Conservation (phyloP, 495 filamentous ascomycete genomes). For the Neurospora discreta region DNA sequence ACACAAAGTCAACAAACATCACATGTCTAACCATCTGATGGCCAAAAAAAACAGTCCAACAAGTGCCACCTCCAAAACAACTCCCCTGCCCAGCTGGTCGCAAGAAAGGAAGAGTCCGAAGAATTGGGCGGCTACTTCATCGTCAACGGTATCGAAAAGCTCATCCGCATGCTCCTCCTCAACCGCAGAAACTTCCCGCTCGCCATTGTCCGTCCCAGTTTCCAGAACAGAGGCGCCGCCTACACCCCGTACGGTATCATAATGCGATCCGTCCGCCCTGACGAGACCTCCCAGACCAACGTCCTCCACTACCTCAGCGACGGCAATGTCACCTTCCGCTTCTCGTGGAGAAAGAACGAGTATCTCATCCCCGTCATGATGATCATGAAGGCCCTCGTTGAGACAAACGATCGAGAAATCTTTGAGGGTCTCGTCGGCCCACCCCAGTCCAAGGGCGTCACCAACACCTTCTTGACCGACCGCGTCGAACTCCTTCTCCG, state of each 20-base stretch:
- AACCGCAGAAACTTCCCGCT: constrained; percentile 86
- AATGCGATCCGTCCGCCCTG: constrained; percentile 81
- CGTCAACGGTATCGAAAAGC: constrained; percentile 91
- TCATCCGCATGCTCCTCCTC: constrained; percentile 85
- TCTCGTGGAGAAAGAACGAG: constrained; percentile 96
- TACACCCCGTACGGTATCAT: constrained; percentile 88
- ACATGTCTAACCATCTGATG: background rate
- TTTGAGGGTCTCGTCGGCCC: constrained; percentile 78
- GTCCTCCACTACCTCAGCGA: constrained; percentile 91
- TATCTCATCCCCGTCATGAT: constrained; percentile 91
- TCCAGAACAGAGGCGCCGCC: constrained; percentile 67
- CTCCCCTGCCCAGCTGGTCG: constrained; percentile 68
- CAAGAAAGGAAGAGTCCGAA: constrained; percentile 83
- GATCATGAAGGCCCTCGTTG: constrained; percentile 87
- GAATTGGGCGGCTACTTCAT: constrained; percentile 91
- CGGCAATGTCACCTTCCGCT: constrained; percentile 91
- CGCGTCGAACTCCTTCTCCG: constrained; percentile 84
- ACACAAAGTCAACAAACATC: background rate
- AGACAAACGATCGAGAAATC: constrained; percentile 93
- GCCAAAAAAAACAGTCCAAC: constrained; percentile 49
- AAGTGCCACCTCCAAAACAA: constrained; percentile 81
- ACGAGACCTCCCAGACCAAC: constrained; percentile 96
- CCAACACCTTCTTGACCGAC: constrained; percentile 90
- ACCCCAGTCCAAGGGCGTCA: constrained; percentile 57
- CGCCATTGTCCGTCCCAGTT: constrained; percentile 83